Base-by-base conservation (phyloP, 2,329 filamentous ascomycete genomes). In the Septoria petroselini region DNA sequence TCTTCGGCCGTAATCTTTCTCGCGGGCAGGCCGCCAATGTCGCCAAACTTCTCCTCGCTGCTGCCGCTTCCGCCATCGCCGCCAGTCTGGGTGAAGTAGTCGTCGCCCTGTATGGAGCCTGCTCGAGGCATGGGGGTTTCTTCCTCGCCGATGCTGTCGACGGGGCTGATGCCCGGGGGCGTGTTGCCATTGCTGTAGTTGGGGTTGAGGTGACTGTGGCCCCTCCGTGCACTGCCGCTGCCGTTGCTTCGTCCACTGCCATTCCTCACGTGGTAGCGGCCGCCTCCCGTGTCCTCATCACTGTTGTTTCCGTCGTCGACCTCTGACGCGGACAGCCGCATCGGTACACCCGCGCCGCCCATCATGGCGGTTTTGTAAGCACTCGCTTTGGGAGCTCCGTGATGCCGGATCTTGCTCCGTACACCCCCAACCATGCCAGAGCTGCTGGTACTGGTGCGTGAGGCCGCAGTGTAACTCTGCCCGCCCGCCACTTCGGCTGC, bases 291-390 rank as follows among this genome's bases (percentile, higher is more conserved):
- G 58, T 88, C 86, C 37, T 88, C 85, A 44, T 89, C 87, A 65
- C 84, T 88, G 61, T 91, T 88, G 34, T 58, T 55, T 58, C 85
- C 90, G 58, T 88, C 89, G 62, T 95, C 90, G 11, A 97, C 88
- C 69, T 98, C 93, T 42, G 88, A 94, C n/a, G 93, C 91, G 67
- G 88, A 95, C 55, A 98, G 76, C 35, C 93, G 84, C 70, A 96
- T 82, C 2, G 93, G 93, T 31, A 97, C 91, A 47, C 89, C 90
- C 33, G 84, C 86, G 53, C 88, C 86, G 49, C 80, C 75, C 47
- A 84, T 71, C 52, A 91, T 91, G 50, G 84, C 85, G 2, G 87
- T 85, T 7, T 84, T 83, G 68, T 94, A 95, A 31, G 88, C 84
- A 7, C 87, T 82, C 3, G 88, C 81, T 34, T 83, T 86, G 7